phyloP scores from a whole-genome alignment of 768 basidiomycete species.

The Termitomyces sp. region DNA sequence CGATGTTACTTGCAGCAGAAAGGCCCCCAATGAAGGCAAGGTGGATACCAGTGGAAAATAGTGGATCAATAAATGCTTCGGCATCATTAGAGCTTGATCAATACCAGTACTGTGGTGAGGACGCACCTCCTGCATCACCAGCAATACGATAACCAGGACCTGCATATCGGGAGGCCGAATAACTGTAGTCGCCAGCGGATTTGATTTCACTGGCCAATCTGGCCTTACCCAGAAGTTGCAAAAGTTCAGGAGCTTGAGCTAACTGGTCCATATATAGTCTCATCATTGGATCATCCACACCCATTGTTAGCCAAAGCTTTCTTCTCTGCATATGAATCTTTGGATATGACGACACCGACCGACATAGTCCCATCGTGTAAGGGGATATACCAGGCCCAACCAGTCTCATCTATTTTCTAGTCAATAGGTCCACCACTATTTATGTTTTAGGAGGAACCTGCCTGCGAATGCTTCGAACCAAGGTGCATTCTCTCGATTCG shows the following conservation, averaged over 20 bases:
- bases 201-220: background rate
- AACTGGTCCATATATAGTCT: constrained; percentile 35
- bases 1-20: constrained; percentile 29
- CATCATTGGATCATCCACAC: constrained; percentile 20
- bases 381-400: constrained; percentile 59
- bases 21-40: constrained; percentile 30
- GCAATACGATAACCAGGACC: constrained; percentile 18
- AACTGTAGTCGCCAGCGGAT: background rate
- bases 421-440: background rate
- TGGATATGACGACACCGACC: constrained; percentile 47
- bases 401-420: constrained; percentile 38
- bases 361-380: constrained; percentile 48
- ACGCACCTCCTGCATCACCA: constrained; percentile 40
- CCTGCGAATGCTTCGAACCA: constrained; percentile 58
- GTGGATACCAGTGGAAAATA: constrained; percentile 35
- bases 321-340: constrained; percentile 30
- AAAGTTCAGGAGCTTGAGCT: background rate
- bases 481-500: constrained; percentile 40
- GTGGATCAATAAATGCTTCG: constrained; percentile 42
- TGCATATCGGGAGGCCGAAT: background rate
- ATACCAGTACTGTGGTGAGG: background rate
- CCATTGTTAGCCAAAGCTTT: constrained; percentile 20
- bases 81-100: background rate
- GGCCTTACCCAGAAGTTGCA: background rate
- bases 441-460: constrained; percentile 16